Evolutionary conservation across 2,329 filamentous ascomycete genomes (phyloP), one percentile per base, ranked within the genome.

Genomic region (Canariomyces notabilis): DNA sequence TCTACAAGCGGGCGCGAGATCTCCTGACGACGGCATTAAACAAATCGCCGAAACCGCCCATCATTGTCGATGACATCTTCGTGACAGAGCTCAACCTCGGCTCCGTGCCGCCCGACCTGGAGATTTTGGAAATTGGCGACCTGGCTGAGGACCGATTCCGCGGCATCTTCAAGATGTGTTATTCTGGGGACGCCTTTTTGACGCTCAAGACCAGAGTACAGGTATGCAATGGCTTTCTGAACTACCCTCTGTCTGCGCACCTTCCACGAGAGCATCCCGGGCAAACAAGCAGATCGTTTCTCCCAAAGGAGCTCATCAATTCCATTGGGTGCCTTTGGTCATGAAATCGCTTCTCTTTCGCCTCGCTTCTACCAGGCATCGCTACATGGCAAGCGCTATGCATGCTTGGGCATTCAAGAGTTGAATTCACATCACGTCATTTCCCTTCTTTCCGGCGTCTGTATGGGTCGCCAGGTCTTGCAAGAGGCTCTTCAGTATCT

Each of bases 141-240:
- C 74, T 98, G 64, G 93, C 93, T 43, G 93, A 97, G 70, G 93
- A 98, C 72, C 79, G 91, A 43, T 98, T 98, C 67, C 80, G 93
- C 49, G 93, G 93, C 64, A 97, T 98, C 58, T 98, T 98, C 77
- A 97, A 97, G 69, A 97, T 98, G 91, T 91, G 86, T 65, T 98
- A 98, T 66, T 82, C 87, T 2, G 93, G 93, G 56, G 91, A 98
- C 70, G 91, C 93, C 22, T 97, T 90, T 64, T 70, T 98, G 69
- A 97, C 93, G 20, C 76, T 98, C 53, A 93, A 93, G 67, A 98
- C 93, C 48, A 82, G 89, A 69, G 93, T 98, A 54, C 93, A 98
- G 75, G 82, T 86, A 77, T 54, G 80, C 74, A 58, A 42, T 14
- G 39, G 20, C 38, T 44, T 50, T 45, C 42, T 48, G 57, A 50